Percentiles rank a stretch among this genome's conserved stretches.
Conservation (phyloP, 2,329 filamentous ascomycete species). For the Monosporascus sp. region DNA sequence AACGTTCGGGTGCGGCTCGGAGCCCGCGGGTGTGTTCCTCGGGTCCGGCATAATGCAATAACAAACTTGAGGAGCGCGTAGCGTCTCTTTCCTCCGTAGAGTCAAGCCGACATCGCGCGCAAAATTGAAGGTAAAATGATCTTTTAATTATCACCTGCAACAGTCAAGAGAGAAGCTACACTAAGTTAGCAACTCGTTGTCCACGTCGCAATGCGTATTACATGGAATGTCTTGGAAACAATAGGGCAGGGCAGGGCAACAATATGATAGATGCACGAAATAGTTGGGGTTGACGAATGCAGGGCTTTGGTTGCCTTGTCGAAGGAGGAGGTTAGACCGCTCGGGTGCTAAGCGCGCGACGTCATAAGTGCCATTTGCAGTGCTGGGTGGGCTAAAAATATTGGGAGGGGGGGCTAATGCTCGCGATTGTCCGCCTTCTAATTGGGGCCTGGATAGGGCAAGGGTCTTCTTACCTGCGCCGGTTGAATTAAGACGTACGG, state of each 20-base stretch:
- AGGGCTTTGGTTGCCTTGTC: neutral
- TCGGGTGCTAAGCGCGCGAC: neutral
- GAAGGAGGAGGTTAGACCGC: neutral
- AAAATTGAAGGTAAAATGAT: neutral
- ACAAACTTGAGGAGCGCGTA: conserved; percentile 10
- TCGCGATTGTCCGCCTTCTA: neutral
- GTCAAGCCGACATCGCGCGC: neutral
- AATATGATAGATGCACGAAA: neutral
- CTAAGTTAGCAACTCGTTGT: neutral
- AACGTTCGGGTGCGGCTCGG: conserved; percentile 11
- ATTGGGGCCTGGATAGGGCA: neutral
- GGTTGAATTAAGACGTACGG: no score
- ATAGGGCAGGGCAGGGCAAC: neutral
- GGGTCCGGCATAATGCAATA: conserved; percentile 19
- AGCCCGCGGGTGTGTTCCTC: conserved; percentile 16
- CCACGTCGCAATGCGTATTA: neutral
- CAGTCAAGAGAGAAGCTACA: neutral
- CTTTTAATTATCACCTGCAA: neutral
- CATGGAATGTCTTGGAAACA: neutral
- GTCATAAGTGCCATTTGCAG: neutral
- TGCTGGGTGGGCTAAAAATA: neutral
- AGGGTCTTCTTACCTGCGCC: neutral
- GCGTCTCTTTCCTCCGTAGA: conserved; percentile 2
- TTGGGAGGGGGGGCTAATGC: neutral
- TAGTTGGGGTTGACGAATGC: neutral